Percentiles rank a stretch among this genome's conserved stretches.
These are phyloP conservation scores for Aurantiochytrium sp. DNA, from an alignment of 108 stramenopile species.

Conservation along the genomic window DNA sequence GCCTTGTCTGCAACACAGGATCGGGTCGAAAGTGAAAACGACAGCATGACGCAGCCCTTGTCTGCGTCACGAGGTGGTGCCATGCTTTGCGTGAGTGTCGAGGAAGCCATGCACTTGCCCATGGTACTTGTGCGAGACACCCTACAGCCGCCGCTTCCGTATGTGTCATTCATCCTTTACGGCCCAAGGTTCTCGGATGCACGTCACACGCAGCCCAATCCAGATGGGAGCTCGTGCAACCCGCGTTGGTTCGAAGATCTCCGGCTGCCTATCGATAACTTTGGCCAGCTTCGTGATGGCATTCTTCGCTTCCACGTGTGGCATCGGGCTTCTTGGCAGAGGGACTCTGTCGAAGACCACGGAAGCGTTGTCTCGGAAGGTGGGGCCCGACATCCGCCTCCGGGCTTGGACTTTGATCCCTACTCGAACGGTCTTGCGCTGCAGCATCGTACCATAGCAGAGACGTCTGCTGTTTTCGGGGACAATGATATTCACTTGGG, in stretches of 20 bases:
- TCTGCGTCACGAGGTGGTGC: no score
- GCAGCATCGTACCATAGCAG: no score
- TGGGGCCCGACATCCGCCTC: not conserved
- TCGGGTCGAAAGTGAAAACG: no score
- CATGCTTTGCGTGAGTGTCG: not conserved
- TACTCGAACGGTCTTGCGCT: not conserved
- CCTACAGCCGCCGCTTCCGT: not conserved
- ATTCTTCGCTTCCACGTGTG: not conserved
- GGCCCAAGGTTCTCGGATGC: not conserved
- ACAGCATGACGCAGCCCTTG: no score
- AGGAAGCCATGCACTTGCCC: constrained; percentile 3
- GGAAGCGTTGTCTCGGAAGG: not conserved
- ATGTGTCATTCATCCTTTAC: not conserved
- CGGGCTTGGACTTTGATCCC: not conserved
- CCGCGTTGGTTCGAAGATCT: not conserved
- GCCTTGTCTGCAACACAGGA: no score
- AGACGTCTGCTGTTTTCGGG: not conserved
- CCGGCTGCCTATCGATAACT: not conserved
- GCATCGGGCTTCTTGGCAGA: not conserved
- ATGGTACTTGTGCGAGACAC: not conserved
- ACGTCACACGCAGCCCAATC: not conserved
- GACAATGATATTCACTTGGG: not conserved
- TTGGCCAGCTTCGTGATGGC: not conserved
- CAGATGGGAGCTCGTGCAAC: not conserved
- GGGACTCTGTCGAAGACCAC: not conserved